A percentile compares a stretch with the other conserved stretches of the same genome.
Conservation (phyloP, 2,329 filamentous ascomycete genomes). For the Proliferodiscus dingleyae region DNA sequence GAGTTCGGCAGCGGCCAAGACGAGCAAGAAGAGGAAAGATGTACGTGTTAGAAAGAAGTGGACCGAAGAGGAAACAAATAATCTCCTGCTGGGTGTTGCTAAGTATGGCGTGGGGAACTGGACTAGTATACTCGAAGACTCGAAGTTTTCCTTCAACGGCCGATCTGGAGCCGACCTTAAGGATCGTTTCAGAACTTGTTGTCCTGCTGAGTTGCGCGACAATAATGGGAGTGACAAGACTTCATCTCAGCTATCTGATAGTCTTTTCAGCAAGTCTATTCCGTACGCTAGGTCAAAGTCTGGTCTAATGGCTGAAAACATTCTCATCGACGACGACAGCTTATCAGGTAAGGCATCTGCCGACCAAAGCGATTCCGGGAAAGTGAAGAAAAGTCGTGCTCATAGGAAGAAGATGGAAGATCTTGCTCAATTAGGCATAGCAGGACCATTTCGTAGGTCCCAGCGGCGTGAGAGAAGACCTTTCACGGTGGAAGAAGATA, state of each 20-base stretch:
- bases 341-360: constrained; percentile 10
- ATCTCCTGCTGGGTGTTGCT: constrained; percentile 55
- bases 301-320: constrained; percentile 50
- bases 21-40: constrained; percentile 35
- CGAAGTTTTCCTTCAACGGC: constrained; percentile 55
- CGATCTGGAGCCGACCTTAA: constrained; percentile 60
- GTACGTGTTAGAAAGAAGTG: constrained; percentile 57
- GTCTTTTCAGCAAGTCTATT: constrained; percentile 3
- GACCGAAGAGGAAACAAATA: constrained; percentile 61
- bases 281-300: constrained; percentile 39
- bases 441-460: constrained; percentile 58
- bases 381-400: constrained; percentile 46
- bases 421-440: constrained; percentile 53
- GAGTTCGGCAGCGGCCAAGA: constrained; percentile 2
- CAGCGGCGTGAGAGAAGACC: constrained; percentile 54
- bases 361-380: constrained; percentile 31
- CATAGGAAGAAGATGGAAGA: constrained; percentile 54
- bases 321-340: constrained; percentile 35
- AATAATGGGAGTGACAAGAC: constrained; percentile 32
- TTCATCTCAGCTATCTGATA: constrained; percentile 6
- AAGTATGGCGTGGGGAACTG: constrained; percentile 61
- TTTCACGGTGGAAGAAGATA: constrained; percentile 59
- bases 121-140: constrained; percentile 59
- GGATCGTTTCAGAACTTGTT: constrained; percentile 62
- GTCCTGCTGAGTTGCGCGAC: constrained; percentile 53